These are phyloP conservation scores for Funneliformis geosporum DNA, from an alignment of 192 early-diverging fungal genomes.

Conservation along the genomic window DNA sequence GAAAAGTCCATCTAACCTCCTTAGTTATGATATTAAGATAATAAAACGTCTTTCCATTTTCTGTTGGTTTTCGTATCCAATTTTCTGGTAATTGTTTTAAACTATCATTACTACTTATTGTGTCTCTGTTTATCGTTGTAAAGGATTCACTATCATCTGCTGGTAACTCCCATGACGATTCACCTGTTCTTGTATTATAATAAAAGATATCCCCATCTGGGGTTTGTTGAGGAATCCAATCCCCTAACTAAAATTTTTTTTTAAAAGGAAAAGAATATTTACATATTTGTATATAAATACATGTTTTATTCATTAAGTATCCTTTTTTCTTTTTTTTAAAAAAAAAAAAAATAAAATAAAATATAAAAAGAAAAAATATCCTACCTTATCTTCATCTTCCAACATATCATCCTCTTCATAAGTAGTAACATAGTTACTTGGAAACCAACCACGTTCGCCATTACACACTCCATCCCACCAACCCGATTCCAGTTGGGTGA, in stretches of 20 bases:
- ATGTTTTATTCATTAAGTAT: too few relatives aligned
- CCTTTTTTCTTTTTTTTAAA: too few relatives aligned
- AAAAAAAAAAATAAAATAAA: too few relatives aligned
- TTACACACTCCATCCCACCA: slow-evolving; percentile 96
- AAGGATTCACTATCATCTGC: not conserved
- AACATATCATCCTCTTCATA: slow-evolving; percentile 5
- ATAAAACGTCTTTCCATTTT: slow-evolving; percentile 46
- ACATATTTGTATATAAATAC: too few relatives aligned
- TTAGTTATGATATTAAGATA: slow-evolving; percentile 40
- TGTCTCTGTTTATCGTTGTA: not conserved
- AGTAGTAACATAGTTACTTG: slow-evolving; percentile 67
- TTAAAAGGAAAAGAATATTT: too few relatives aligned
- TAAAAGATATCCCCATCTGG: slow-evolving; percentile 53
- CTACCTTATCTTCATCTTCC: slow-evolving; percentile 9
- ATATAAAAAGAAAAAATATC: too few relatives aligned
- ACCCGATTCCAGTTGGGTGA: slow-evolving; percentile 85
- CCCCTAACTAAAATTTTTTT: slow-evolving; percentile 29
- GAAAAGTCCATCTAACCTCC: slow-evolving; percentile 44
- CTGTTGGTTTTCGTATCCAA: slow-evolving; percentile 34
- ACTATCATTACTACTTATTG: not conserved
- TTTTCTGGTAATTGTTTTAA: slow-evolving; percentile 31
- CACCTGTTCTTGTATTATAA: slow-evolving; percentile 47
- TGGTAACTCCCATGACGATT: slow-evolving; percentile 44
- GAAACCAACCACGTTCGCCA: slow-evolving; percentile 86
- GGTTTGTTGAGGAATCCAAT: slow-evolving; percentile 51